These are phyloP conservation scores for Mallotus japonicus DNA, from an alignment of 441 rosid species.

Conservation along the genomic window DNA sequence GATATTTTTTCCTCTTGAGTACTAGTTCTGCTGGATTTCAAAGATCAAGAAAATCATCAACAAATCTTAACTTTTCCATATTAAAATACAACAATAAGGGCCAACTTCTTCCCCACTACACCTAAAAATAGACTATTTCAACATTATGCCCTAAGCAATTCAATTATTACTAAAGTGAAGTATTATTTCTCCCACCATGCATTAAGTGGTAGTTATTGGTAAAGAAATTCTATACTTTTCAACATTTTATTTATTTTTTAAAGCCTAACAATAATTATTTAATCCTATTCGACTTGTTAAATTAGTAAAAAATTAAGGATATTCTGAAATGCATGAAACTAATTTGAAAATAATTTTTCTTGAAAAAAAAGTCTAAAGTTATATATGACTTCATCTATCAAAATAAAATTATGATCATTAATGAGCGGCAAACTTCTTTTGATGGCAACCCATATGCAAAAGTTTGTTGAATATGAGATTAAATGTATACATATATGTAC, in stretches of 20 bases:
- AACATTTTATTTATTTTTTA: background rate
- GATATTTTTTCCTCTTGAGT: background rate
- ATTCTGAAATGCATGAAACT: too few species aligned
- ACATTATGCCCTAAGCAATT: conserved; percentile 9
- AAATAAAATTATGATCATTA: background rate
- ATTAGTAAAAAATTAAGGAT: too few species aligned
- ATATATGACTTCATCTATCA: background rate
- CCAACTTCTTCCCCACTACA: conserved; percentile 26
- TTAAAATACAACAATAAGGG: conserved; percentile 17
- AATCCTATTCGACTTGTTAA: too few species aligned
- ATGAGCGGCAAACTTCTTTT: background rate
- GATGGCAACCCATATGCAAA: conserved; percentile 1
- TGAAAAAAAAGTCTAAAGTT: background rate
- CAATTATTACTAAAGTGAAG: conserved; percentile 4
- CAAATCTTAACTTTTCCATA: conserved; percentile 20
- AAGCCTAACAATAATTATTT: background rate
- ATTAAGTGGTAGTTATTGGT: conserved; percentile 9
- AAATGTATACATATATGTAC: too few species aligned
- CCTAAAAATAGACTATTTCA: conserved; percentile 1
- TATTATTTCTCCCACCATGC: conserved; percentile 16
- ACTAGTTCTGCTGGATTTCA: conserved; percentile 10
- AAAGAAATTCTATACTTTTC: background rate
- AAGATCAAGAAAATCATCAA: conserved; percentile 12
- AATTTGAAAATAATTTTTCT: too few species aligned
- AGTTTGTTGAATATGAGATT: background rate